Evolutionary conservation across 2,329 filamentous ascomycete species (phyloP), one percentile per base, ranked within the genome.

Genomic region (Dactylellina haptotyla): DNA sequence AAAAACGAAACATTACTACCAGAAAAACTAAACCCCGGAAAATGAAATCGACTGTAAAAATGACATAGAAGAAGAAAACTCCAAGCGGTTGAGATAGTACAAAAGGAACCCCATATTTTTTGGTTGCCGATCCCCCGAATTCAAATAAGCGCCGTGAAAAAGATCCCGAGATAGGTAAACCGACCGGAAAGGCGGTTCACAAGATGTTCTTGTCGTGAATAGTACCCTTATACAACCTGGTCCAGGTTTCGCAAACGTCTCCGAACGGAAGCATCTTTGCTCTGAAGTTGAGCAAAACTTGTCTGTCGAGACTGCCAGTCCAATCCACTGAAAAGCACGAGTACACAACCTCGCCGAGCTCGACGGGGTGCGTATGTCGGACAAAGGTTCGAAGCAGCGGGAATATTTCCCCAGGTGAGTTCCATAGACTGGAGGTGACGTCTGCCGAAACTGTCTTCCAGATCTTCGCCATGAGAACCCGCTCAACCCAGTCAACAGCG

Each of bases 231-330:
- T 71, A 71, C 34, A 71, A 30, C 34, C 66, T 71, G 32, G 58
- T 59, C 66, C 66, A 71, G 4, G 66, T 71, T 50, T 71, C 66
- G 25, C 58, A 71, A 51, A 71, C 66, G 26, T 71, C 66, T 18
- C 66, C 66, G 20, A 51, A 71, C 3, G 66, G 66, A 2, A 53
- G 18, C 66, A 71, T 71, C 53, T 57, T 71, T 34, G 56, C 46
- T 9, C 66, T 48, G 48, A 71, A 71, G 18, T 58, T 57, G 6
- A 58, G 62, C 43, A 71, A 37, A 20, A 71, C 41, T n/a, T 43
- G 37, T 25, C 43, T 53, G 25, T 71, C 59, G 6, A 63, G 9
- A 18, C 4, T 43, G 25, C 58, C 59, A 9, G 51, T 57, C 66
- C 58, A 63, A n/a, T 71, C 59, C 3, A 54, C 9, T 10, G 51